Conservation (phyloP, 148 eudicot genomes). For the Hydrangea macrophylla region DNA sequence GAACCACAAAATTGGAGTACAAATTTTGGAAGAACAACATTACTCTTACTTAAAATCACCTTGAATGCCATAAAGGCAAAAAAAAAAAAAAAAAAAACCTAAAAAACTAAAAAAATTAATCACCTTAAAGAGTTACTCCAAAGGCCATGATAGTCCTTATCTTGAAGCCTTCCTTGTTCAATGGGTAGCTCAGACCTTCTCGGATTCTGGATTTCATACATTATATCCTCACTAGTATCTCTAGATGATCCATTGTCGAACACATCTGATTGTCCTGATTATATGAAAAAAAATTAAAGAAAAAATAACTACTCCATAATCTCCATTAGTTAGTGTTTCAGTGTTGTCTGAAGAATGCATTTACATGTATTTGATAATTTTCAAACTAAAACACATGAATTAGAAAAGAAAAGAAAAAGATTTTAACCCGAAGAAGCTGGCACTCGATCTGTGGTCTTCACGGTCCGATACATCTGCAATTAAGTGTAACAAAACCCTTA, state of each 20-base stretch:
- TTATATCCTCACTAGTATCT: conserved; percentile 69
- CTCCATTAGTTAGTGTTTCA: too few relatives aligned
- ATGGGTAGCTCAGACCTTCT: conserved; percentile 41
- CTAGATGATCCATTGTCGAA: conserved; percentile 80
- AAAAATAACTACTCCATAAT: too few relatives aligned
- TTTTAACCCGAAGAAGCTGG: conserved; percentile 72
- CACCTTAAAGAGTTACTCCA: conserved; percentile 95
- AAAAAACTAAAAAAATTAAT: not conserved
- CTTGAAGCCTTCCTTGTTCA: conserved; percentile 45
- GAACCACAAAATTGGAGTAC: too few relatives aligned
- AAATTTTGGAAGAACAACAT: too few relatives aligned
- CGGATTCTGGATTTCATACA: conserved; percentile 49
- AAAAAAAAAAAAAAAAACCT: not conserved
- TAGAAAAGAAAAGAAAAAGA: not conserved
- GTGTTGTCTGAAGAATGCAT: too few relatives aligned
- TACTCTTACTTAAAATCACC: too few relatives aligned
- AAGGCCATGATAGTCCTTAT: conserved; percentile 60
- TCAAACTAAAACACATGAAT: not conserved
- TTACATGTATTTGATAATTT: not conserved
- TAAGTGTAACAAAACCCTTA: not conserved
- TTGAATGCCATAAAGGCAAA: not conserved
- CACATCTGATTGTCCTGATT: conserved; percentile 58
- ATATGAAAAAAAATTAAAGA: not conserved
- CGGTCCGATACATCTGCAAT: conserved; percentile 70
- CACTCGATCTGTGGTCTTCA: conserved; percentile 88